Base-by-base conservation (phyloP, 257 asterid genomes). In the Nicotiana obtusifolia region DNA sequence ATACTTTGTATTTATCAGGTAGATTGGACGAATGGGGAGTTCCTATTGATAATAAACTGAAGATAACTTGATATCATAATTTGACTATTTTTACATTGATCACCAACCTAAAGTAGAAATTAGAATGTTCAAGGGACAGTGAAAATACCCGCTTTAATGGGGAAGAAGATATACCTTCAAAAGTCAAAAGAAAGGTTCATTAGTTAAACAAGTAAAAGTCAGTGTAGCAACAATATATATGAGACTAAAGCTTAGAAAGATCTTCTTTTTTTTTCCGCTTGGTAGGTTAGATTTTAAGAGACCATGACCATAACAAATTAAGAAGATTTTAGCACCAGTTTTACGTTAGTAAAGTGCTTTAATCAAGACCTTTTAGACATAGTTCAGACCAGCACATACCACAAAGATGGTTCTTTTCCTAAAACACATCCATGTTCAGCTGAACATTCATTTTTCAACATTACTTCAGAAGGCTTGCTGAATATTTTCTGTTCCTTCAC, bases 341-440 rank as follows among this genome's bases (percentile, higher is more conserved):
- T 64, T 64, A 30, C 16, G 71, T 82, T n/a, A 90, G 89, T 30
- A 9, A n/a, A n/a, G 61, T 20, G 64, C 67, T 41, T 77, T 17
- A 59, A 17, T 49, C 67, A 68, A 22, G 4, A 81, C 66, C 24
- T 68, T 10, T 16, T 14, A 53, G 28, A 31, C 80, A 62, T 73
- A 19, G 66, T 52, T 53, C 41, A 73, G 57, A 24, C n/a, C 37
- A 41, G 65, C 59, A 62, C 49, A 53, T 81, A 94, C 93, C 90
- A 19, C 85, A 81, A 59, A 75, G 65, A 35, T 52, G 82, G 56
- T 83, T 82, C 83, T 82, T 91, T 83, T 84, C 90, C 78, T 78
- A 87, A 13, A 80, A 62, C n/a, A 78, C 83, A 84, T 86, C 89
- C 91, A 90, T 78, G 69, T 66, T 90, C 97, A 80, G 97, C 93